These are phyloP conservation scores for Lactarius indigo DNA, from an alignment of 768 basidiomycete species.

Conservation along the genomic window DNA sequence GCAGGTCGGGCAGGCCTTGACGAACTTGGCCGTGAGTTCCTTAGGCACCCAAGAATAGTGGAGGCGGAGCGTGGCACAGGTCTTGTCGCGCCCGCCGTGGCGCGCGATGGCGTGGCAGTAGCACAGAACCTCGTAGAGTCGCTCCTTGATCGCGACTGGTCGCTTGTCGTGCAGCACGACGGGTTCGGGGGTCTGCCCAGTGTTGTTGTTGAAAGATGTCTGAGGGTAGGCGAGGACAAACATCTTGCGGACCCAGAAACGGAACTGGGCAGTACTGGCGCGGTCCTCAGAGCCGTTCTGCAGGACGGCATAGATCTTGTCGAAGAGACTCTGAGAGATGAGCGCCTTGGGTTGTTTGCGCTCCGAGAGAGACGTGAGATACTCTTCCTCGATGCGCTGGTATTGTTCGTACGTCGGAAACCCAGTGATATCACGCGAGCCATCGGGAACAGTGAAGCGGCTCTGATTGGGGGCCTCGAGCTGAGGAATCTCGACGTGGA, in stretches of 20 bases:
- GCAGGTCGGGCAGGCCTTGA: conserved; percentile 78
- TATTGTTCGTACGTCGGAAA: conserved; percentile 25
- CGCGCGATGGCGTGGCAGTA: conserved; percentile 62
- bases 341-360: conserved; percentile 27
- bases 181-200: conserved; percentile 1
- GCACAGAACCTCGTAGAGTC: conserved; percentile 74
- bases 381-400: conserved; percentile 23
- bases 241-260: conserved; percentile 28
- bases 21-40: conserved; percentile 74
- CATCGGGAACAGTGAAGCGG: neutral
- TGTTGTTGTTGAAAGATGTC: conserved; percentile 15
- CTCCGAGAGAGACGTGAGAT: conserved; percentile 23
- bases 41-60: conserved; percentile 85
- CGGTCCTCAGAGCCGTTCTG: conserved; percentile 22
- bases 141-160: conserved; percentile 73
- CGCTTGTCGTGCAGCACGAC: conserved; percentile 69
- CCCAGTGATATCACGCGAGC: conserved; percentile 19
- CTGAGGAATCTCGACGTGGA: conserved; percentile 17
- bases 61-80: conserved; percentile 58
- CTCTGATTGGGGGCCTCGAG: conserved; percentile 17
- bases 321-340: conserved; percentile 25
- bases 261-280: conserved; percentile 25
- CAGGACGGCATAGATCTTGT: conserved; percentile 21
- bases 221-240: conserved; percentile 25
- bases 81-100: conserved; percentile 81